Conservation (phyloP, 2,329 filamentous ascomycete species). For the Cadophora gregata region DNA sequence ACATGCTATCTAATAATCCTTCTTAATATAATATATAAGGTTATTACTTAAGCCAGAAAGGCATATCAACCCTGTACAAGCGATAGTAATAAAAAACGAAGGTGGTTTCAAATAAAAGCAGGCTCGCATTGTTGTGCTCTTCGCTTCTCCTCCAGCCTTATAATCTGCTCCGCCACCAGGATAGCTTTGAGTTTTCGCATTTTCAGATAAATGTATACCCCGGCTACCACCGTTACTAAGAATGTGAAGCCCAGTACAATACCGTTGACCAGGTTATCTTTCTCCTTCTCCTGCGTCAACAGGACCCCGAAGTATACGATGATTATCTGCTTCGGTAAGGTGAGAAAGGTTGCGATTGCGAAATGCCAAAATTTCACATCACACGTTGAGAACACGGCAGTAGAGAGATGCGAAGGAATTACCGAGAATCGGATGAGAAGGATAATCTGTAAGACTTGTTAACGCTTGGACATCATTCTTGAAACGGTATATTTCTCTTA, state of each 20-base stretch:
- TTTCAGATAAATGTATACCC: conserved; percentile 47
- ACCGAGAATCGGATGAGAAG: conserved; percentile 50
- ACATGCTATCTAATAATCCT: too few species aligned
- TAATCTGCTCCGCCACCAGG: conserved; percentile 46
- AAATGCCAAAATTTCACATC: conserved; percentile 51
- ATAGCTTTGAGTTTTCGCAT: conserved; percentile 46
- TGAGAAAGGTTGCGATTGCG: conserved; percentile 49
- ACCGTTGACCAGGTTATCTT: conserved; percentile 44
- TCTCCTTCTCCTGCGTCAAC: conserved; percentile 40
- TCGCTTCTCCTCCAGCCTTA: conserved; percentile 19
- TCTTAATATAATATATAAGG: too few species aligned
- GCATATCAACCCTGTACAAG: too few species aligned
- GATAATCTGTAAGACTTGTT: conserved; percentile 42
- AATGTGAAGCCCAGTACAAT: conserved; percentile 46
- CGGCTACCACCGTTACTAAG: conserved; percentile 46
- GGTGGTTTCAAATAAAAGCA: neutral
- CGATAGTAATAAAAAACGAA: too few species aligned
- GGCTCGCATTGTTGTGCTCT: conserved; percentile 11
- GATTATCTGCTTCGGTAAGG: conserved; percentile 51
- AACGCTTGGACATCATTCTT: conserved; percentile 8
- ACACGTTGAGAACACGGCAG: conserved; percentile 52
- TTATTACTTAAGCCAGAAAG: too few species aligned
- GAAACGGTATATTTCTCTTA: conserved; percentile 28
- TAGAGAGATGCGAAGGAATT: conserved; percentile 51
- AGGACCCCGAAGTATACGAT: conserved; percentile 51